phyloP scores from a whole-genome alignment of 2,329 filamentous ascomycete species.

The Monilinia laxa region DNA sequence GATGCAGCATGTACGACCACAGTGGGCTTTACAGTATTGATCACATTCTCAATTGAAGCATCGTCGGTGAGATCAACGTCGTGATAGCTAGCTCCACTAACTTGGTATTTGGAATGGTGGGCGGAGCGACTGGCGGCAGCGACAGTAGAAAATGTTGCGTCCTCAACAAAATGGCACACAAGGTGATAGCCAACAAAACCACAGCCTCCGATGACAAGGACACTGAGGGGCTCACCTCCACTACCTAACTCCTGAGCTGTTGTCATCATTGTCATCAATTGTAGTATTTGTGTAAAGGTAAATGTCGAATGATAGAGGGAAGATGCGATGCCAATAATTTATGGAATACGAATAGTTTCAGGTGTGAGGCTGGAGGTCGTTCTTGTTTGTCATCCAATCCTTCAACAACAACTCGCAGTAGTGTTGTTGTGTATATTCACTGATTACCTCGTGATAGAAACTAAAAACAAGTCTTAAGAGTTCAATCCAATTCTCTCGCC shows the following conservation, averaged over 20 bases:
- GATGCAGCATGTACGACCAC: constrained; percentile 9
- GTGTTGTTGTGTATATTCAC: not conserved
- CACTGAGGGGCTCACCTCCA: not conserved
- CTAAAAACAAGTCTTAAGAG: too few species aligned
- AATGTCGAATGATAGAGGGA: not conserved
- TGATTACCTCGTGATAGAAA: too few species aligned
- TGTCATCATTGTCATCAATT: not conserved
- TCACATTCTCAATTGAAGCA: constrained; percentile 2
- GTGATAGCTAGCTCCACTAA: not conserved
- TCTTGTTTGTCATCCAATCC: not conserved
- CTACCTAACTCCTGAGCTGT: too few species aligned
- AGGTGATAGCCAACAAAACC: constrained; percentile 12
- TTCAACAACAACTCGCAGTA: not conserved
- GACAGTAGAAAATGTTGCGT: not conserved
- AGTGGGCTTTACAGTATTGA: not conserved
- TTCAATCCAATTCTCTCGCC: too few species aligned
- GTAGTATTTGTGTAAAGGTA: not conserved
- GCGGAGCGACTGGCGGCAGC: constrained; percentile 11
- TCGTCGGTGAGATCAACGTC: constrained; percentile 12
- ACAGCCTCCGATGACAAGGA: constrained; percentile 6
- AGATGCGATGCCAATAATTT: not conserved
- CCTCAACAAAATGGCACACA: constrained; percentile 1
- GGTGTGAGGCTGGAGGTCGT: not conserved
- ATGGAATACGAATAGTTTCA: not conserved
- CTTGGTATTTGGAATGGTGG: not conserved